A percentile compares a stretch with the other conserved stretches of the same genome.
Evolutionary conservation across 192 early-diverging fungal species (phyloP).

Genomic region (Podila verticillata): DNA sequence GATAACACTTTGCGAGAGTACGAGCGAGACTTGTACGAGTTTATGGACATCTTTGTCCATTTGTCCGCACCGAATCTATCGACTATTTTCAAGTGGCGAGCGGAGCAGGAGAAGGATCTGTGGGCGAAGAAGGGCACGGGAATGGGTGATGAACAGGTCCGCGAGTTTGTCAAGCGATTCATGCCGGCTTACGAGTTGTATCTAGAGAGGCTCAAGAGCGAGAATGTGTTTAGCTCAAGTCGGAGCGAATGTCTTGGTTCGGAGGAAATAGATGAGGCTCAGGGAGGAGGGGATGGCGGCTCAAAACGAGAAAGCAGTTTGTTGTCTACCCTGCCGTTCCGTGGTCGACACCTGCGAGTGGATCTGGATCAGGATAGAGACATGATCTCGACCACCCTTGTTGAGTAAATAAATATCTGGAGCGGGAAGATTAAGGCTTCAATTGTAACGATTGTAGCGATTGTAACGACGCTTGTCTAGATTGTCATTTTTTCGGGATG

Average conservation of each 20-base stretch:
- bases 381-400: conserved; percentile 20
- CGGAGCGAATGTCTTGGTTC: not conserved
- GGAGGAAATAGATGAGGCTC: not conserved
- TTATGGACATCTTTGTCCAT: conserved; percentile 82
- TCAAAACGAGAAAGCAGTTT: conserved; percentile 1
- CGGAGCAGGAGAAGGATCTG: conserved; percentile 84
- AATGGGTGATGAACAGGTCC: conserved; percentile 78
- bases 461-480: no score
- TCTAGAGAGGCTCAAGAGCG: conserved; percentile 51
- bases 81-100: conserved; percentile 86
- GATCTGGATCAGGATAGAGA: conserved; percentile 51
- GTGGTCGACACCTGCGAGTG: conserved; percentile 51
- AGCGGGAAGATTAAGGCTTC: no score
- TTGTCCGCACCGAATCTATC: conserved; percentile 67
- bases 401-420: conserved; percentile 10
- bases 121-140: conserved; percentile 58
- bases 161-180: conserved; percentile 86
- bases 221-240: conserved; percentile 56
- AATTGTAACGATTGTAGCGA: no score
- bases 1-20: conserved; percentile 64
- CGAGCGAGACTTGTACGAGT: conserved; percentile 67
- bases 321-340: not conserved
- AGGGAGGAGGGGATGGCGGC: not conserved
- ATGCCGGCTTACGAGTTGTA: conserved; percentile 87
- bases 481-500: no score